Evolutionary conservation across 2,329 filamentous ascomycete species (phyloP), one percentile per base, ranked within the genome.

Genomic region (Ascochyta fabae): DNA sequence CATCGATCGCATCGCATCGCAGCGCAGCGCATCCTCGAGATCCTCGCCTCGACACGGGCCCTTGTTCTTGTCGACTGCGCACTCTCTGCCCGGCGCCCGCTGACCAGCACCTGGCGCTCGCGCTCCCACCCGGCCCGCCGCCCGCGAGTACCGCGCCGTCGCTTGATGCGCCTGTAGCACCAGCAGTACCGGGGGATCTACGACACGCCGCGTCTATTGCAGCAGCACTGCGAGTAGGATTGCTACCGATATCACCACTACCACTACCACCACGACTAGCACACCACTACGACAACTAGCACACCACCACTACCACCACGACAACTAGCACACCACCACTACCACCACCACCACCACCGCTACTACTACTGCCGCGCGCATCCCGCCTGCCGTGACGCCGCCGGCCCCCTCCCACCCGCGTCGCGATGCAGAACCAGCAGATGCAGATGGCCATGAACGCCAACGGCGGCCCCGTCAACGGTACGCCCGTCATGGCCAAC

Each of bases 401-500:
- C 55, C 53, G 51, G 42, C 60, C 41, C 31, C 27, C 47, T 38
- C 34, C 44, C 40, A 48, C 48, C 43, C 56, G 51, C 55, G 58
- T 49, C 63, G 66, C 69, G 57, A 75, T 75, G 73, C 72, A 75
- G 72, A 75, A 68, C 69, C 70, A 65, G 85, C 80, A 80, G 76
- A 75, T 88, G 85, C 81, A 84, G 71, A 90, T 92, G 87, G 83
- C 77, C 71, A 90, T 91, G 85, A 85, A 83, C 72, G 81, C 84
- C 35, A 68, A 67, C 74, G 80, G 80, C 70, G 87, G 84, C 42
- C 85, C 86, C 48, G 86, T 89, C 53, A 87, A 87, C 64, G 84
- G 83, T 68, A 80, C 80, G 71, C 83, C 83, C 70, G 88, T 88
- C 83, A 89, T 88, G 86, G 86, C 85, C 72, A 88, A 86, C 70